Evolutionary conservation across 768 basidiomycete genomes (phyloP).

Genomic region (Russula olivacea): DNA sequence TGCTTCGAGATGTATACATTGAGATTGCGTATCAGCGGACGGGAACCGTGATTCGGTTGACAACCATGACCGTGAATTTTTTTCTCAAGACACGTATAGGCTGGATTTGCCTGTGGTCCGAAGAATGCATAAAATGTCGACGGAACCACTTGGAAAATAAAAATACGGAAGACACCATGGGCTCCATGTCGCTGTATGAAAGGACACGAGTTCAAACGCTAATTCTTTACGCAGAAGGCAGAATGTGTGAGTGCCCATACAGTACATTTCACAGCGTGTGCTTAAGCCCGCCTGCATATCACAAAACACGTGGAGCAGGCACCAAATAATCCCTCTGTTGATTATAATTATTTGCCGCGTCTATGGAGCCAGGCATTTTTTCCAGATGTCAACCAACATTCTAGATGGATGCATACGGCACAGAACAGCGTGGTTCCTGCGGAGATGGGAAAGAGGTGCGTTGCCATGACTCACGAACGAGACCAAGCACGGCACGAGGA

Average conservation of each 20-base stretch:
- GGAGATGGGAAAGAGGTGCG: conserved; percentile 9
- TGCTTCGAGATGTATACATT: not conserved
- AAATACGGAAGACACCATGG: not conserved
- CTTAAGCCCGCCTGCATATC: not conserved
- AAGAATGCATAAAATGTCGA: not conserved
- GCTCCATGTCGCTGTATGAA: not conserved
- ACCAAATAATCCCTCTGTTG: not conserved
- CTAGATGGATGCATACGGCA: not conserved
- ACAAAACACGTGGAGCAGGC: conserved; percentile 1
- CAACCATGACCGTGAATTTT: not conserved
- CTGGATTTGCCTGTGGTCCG: not conserved
- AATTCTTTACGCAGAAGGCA: not conserved
- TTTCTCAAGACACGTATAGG: not conserved
- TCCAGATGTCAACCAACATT: conserved; percentile 1
- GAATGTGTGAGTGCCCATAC: not conserved
- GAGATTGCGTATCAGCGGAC: not conserved
- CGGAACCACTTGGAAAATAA: not conserved
- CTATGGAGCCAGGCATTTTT: not conserved
- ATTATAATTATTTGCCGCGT: conserved; percentile 1
- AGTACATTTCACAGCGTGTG: conserved; percentile 6
- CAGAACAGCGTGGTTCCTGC: not conserved
- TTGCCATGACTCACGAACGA: conserved; percentile 13
- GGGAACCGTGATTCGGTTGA: too few species aligned
- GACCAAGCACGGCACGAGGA: not conserved
- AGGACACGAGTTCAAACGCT: not conserved